Evolutionary conservation across 1,139 yeast genomes (phyloP).

Genomic region (Petasospora fabianii): DNA sequence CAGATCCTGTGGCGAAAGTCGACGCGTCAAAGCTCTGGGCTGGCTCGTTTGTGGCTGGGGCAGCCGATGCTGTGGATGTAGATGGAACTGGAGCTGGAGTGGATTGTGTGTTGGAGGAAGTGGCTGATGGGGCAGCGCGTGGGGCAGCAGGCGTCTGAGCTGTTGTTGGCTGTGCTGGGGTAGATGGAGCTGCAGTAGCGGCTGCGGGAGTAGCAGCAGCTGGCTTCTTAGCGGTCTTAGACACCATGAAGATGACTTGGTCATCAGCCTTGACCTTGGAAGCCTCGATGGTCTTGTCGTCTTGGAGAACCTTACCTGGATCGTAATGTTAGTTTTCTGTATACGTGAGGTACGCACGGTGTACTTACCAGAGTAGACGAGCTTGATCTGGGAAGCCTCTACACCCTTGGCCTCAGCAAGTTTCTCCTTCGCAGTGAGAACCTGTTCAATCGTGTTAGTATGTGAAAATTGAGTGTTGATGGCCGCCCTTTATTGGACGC

Average conservation of each 20-base stretch:
- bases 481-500: background rate
- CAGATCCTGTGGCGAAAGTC: conserved; percentile 30
- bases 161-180: conserved; percentile 5
- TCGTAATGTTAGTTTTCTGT: conserved; percentile 1
- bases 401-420: conserved; percentile 67
- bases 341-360: no score
- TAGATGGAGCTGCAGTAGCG: conserved; percentile 6
- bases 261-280: conserved; percentile 85
- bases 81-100: conserved; percentile 29
- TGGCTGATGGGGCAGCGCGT: conserved; percentile 5
- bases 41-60: conserved; percentile 18
- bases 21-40: conserved; percentile 30
- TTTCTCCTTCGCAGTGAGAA: conserved; percentile 66
- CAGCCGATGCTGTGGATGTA: conserved; percentile 28
- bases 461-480: background rate
- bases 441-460: conserved; percentile 33
- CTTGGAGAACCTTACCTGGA: conserved; percentile 72
- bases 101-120: conserved; percentile 15
- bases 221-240: conserved; percentile 30
- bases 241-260: conserved; percentile 88
- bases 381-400: conserved; percentile 73
- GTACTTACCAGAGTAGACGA: conserved; percentile 74
- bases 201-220: conserved; percentile 10
- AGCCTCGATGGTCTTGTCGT: conserved; percentile 68
- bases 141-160: conserved; percentile 13